A percentile compares a stretch with the other conserved stretches of the same genome.
Conservation (phyloP, 75 land plant genomes). For the Selaginella tamariscina region DNA sequence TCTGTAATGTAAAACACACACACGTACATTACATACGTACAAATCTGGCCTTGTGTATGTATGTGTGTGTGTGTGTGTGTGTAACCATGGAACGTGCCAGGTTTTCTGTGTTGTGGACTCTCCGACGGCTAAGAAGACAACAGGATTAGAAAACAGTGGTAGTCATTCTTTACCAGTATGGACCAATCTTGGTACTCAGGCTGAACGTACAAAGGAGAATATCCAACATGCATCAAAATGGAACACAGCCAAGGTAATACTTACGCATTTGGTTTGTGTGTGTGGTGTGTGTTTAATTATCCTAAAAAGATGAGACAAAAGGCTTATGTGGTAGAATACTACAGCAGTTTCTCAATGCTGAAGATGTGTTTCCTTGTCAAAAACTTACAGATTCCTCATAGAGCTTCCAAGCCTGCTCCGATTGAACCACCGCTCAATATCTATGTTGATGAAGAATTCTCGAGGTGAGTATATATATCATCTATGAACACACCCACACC, state of each 20-base stretch:
- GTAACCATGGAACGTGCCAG: too few species aligned
- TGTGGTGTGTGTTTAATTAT: too few species aligned
- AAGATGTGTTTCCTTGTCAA: neutral
- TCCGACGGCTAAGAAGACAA: neutral
- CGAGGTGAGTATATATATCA: too few species aligned
- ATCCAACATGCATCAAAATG: constrained; percentile 24
- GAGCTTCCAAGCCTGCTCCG: constrained; percentile 8
- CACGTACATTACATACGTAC: too few species aligned
- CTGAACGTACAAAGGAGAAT: constrained; percentile 28
- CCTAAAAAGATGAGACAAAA: too few species aligned
- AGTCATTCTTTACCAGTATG: neutral
- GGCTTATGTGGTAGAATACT: too few species aligned
- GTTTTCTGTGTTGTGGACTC: neutral
- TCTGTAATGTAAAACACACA: neutral
- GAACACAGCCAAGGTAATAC: constrained; percentile 22
- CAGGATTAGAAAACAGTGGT: neutral
- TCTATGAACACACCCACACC: too few species aligned
- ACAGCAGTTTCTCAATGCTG: too few species aligned
- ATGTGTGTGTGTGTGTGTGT: too few species aligned
- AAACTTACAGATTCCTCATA: constrained; percentile 1
- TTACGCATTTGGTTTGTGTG: neutral
- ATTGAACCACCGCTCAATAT: constrained; percentile 9
- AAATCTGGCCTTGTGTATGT: too few species aligned
- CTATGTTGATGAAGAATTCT: constrained; percentile 21
- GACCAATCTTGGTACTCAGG: constrained; percentile 13